These are phyloP conservation scores for Teratosphaeria nubilosa DNA, from an alignment of 2,329 filamentous ascomycete species.

Conservation along the genomic window DNA sequence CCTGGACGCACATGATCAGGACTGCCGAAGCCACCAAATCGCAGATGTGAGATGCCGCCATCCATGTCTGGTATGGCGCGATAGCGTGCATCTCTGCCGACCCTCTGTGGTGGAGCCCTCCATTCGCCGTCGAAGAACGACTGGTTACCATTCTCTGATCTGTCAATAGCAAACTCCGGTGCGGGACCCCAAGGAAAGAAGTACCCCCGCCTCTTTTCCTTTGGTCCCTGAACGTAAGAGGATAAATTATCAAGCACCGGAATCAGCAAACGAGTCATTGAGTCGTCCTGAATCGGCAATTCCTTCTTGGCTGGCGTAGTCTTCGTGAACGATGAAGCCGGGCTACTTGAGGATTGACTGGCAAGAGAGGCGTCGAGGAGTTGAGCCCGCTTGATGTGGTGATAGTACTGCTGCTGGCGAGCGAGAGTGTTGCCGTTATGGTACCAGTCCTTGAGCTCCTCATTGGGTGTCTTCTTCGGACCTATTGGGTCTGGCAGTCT, in stretches of 20 bases:
- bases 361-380: not conserved
- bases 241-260: constrained; percentile 34
- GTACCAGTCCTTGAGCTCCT: constrained; percentile 34
- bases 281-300: constrained; percentile 3
- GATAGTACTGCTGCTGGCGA: constrained; percentile 23
- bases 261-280: constrained; percentile 29
- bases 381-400: constrained; percentile 13
- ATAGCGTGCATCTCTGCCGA: constrained; percentile 29
- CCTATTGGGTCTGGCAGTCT: not conserved
- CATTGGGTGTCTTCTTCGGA: constrained; percentile 14
- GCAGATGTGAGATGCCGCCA: constrained; percentile 3
- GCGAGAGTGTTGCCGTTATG: constrained; percentile 19
- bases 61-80: constrained; percentile 4
- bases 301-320: not conserved
- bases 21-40: constrained; percentile 7
- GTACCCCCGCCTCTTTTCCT: constrained; percentile 26
- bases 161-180: constrained; percentile 31
- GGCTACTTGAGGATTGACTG: not conserved
- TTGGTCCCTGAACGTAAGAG: constrained; percentile 30
- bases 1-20: not conserved
- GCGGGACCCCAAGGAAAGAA: constrained; percentile 31
- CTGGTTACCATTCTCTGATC: constrained; percentile 25
- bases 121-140: constrained; percentile 34
- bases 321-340: not conserved
- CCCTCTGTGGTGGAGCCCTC: constrained; percentile 26